These are phyloP conservation scores for Pseudogymnoascus sp. DNA, from an alignment of 2,329 filamentous ascomycete species.

Conservation along the genomic window DNA sequence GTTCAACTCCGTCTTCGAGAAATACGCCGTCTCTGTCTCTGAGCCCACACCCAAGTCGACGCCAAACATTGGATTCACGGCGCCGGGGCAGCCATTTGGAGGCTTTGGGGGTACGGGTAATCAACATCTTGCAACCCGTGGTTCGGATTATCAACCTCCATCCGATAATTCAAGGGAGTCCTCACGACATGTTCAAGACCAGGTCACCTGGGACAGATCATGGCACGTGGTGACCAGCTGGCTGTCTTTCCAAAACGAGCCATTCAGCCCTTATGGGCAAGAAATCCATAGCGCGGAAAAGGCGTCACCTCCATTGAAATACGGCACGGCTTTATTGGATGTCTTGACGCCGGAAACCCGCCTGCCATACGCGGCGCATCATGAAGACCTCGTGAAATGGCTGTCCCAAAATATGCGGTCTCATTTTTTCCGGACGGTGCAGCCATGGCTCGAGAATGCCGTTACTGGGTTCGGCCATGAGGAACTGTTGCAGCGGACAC, in stretches of 20 bases:
- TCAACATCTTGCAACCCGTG: not conserved
- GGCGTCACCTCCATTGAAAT: conserved; percentile 24
- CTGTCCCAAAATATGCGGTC: conserved; percentile 51
- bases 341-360: conserved; percentile 40
- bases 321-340: conserved; percentile 44
- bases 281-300: conserved; percentile 27
- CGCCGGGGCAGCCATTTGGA: conserved; percentile 21
- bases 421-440: conserved; percentile 52
- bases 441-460: conserved; percentile 44
- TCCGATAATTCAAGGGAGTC: not conserved
- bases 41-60: conserved; percentile 24
- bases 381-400: conserved; percentile 51
- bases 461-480: conserved; percentile 28
- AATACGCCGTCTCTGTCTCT: conserved; percentile 16
- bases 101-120: conserved; percentile 6
- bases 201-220: conserved; percentile 50
- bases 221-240: conserved; percentile 54
- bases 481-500: conserved; percentile 41
- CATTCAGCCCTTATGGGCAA: conserved; percentile 25
- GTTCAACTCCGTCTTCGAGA: conserved; percentile 26
- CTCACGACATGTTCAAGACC: conserved; percentile 24
- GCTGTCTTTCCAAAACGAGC: conserved; percentile 45
- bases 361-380: conserved; percentile 42
- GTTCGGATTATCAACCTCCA: not conserved
- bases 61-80: conserved; percentile 19